Conservation (phyloP, 2,329 filamentous ascomycete genomes). For the Penicillium capsulatum region DNA sequence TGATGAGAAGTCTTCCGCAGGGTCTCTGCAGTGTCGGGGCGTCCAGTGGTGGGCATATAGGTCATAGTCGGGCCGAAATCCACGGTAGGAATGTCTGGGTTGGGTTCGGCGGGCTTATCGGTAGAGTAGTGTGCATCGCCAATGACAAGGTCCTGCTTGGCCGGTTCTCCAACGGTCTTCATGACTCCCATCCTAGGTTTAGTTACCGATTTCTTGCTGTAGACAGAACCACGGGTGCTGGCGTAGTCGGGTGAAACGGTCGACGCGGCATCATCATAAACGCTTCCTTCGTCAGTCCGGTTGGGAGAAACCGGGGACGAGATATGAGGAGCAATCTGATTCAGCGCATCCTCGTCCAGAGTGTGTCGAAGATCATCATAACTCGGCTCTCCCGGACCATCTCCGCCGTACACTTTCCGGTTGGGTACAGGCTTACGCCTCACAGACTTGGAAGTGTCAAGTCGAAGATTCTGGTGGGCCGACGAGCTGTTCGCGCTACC, state of each 20-base stretch:
- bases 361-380: conserved; percentile 41
- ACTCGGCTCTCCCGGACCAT: conserved; percentile 32
- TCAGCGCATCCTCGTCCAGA: conserved; percentile 49
- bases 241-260: conserved; percentile 72
- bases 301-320: conserved; percentile 26
- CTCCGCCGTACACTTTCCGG: conserved; percentile 25
- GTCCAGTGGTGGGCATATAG: conserved; percentile 54
- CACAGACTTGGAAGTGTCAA: conserved; percentile 45
- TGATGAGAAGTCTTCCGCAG: conserved; percentile 38
- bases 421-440: conserved; percentile 52
- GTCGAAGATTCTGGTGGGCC: conserved; percentile 14
- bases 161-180: conserved; percentile 65
- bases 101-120: conserved; percentile 31
- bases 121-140: conserved; percentile 46
- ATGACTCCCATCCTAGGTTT: conserved; percentile 73
- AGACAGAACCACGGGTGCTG: conserved; percentile 59
- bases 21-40: conserved; percentile 55
- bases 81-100: conserved; percentile 64
- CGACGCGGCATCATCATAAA: conserved; percentile 58
- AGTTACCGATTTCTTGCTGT: conserved; percentile 43
- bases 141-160: conserved; percentile 43
- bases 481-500: conserved; percentile 11
- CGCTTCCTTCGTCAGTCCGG: conserved; percentile 36
- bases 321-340: conserved; percentile 42
- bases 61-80: conserved; percentile 84